Percentiles rank a stretch among this genome's conserved stretches.
Conservation (phyloP, 176 grass and related monocot species). For the Aegilops bicornis region DNA sequence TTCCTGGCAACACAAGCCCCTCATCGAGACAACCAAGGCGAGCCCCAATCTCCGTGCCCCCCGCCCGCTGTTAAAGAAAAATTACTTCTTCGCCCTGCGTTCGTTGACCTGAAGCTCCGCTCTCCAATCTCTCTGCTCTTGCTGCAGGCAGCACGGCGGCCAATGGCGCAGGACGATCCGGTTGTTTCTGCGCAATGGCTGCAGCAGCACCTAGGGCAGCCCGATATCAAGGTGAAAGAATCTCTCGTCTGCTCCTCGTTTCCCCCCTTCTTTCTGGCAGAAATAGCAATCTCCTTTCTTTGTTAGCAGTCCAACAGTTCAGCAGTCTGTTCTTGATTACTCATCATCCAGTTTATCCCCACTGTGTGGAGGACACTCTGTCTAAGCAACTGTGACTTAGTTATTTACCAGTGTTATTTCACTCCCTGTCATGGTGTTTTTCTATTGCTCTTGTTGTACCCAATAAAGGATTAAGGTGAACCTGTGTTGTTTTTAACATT, state of each 20-base stretch:
- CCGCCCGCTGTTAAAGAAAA: neutral
- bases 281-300: neutral
- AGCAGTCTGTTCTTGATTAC: neutral
- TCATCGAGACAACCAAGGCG: too few relatives aligned
- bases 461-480: neutral
- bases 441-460: neutral
- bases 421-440: neutral
- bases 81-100: too few relatives aligned
- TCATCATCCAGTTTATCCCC: neutral
- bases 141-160: neutral
- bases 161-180: conserved; percentile 65
- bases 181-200: conserved; percentile 78
- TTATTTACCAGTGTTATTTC: neutral
- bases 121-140: conserved; percentile 17
- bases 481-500: neutral
- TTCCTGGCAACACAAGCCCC: too few relatives aligned
- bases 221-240: conserved; percentile 65
- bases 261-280: neutral
- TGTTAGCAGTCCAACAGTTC: neutral
- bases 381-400: neutral
- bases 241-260: neutral
- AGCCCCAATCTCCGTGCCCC: too few relatives aligned
- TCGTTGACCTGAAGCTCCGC: neutral
- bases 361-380: neutral
- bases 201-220: conserved; percentile 51